Evolutionary conservation across 805 yeast species (phyloP), one percentile per base, ranked within the genome.

Genomic region (Torulaspora maleeae): DNA sequence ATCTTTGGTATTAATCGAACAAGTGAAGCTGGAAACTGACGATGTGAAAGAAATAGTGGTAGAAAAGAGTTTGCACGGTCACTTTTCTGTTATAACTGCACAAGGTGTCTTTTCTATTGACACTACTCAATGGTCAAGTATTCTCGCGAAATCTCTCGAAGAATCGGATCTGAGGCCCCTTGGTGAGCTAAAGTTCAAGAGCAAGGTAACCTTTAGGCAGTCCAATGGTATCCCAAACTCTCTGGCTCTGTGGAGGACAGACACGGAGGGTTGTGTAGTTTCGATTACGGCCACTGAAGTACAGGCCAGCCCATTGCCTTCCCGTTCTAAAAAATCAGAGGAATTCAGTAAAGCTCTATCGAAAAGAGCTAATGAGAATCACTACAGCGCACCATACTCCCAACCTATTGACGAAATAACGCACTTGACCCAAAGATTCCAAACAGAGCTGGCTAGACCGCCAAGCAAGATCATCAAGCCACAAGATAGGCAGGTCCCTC

Each of bases 381-480:
- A 29, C 17, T 55, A 49, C 42, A 36, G 45, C 19, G 27, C 49
- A 5, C 33, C 29, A 15, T 58, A 57, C 19, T 27, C 46, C 1
- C 57, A 51, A 38, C 64, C 67, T 19, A 45, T 55, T 4, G 32
- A 41, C 8, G 67, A 61, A 44, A 43, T 63, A 13, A 28, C 43
- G 25, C 33, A 47, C 2, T 40, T 56, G 13, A 53, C 52, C 24
- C 38, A 46, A 6, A 38, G 33, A 3, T 60, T 52, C 27, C 54
- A 52, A 24, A 36, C 27, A 10, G 50, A 43, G 11, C 45, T 53
- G 27, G 29, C 38, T 4, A 50, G 36, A 7, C 57, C 61, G n/a
- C 49, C 52, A 12, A 36, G 38, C 6, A 50, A 47, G 17, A 40
- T 54, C 3, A 57, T 63, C 20, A 43, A 54, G 1, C 53, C 61